Base-by-base conservation (phyloP, 208 protist genomes). In the Trichomonas gallinae region DNA sequence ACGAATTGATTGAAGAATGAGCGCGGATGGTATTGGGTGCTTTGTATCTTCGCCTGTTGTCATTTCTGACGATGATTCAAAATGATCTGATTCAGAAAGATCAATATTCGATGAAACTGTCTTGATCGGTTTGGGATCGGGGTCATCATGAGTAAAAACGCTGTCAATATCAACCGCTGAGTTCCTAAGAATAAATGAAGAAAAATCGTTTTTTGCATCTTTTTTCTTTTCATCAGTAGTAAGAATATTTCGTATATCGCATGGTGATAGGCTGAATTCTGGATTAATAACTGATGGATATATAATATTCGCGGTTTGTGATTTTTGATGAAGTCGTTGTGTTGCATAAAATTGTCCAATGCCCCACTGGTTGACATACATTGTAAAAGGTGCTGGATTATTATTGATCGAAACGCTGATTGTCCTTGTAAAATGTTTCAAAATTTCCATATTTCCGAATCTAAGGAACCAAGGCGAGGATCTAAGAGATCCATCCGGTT, bases 381-480 rank as follows among this genome's bases (percentile, higher is more conserved):
- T 99, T 31, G 98, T 97, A 0, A 99, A 97, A 0, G 97, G 96
- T 0, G 98, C 98, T 44, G 98, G 96, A 63, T 98, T 96, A 21
- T 98, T 98, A 96, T 99, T 99, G 11, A 99, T 98, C 96, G 98
- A 97, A 40, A 99, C 98, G 96, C 97, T 97, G 48, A 98, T 98
- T 23, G 98, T 97, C 58, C 99, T 99, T 96, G 99, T 98, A 23
- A 97, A 97, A 44, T 97, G 97, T 48, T 97, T 97, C 87, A 99
- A 98, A 36, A 99, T 97, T 96, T 99, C 98, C 4, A 98, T 97
- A 36, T 99, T 98, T 31, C 99, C 99, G 97, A 99, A 99, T 44
- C 99, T 98, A 26, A 99, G 98, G 97, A 99, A 99, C 97, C 99
- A 99, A 0, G 99, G 98, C 0, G 98, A 99, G 96, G 98, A 98